These are phyloP conservation scores for Apiotrichum veenhuisii DNA, from an alignment of 1,284 basidiomycete genomes.

Conservation along the genomic window DNA sequence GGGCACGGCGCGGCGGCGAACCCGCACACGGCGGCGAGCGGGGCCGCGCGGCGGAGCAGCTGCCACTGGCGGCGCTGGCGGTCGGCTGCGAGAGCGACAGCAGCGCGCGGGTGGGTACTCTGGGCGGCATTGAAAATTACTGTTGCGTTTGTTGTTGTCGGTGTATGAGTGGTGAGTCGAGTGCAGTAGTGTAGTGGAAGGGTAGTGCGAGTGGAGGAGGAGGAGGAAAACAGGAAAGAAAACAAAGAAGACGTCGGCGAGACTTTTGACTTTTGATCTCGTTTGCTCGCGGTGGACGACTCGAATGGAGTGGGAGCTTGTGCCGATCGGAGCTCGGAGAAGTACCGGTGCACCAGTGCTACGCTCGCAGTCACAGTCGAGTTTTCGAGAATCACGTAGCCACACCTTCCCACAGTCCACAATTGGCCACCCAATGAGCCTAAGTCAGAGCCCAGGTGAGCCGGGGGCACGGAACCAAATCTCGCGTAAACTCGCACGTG, in stretches of 20 bases:
- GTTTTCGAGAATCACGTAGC: not conserved
- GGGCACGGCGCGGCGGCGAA: not conserved
- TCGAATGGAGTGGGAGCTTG: not conserved
- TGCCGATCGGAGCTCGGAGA: not conserved
- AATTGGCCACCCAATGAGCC: too few species aligned
- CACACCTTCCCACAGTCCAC: too few species aligned
- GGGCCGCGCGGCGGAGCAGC: not conserved
- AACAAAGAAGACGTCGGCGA: not conserved
- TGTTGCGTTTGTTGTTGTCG: too few species aligned
- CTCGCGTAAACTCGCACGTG: not conserved
- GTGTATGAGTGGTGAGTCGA: not conserved
- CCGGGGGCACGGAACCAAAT: not conserved
- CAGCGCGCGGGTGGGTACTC: constrained; percentile 16
- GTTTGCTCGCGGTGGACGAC: too few species aligned
- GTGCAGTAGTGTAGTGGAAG: not conserved
- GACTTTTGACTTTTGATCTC: too few species aligned
- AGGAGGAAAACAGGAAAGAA: not conserved
- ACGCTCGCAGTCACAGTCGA: too few species aligned
- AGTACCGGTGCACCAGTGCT: too few species aligned
- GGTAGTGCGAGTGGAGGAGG: not conserved
- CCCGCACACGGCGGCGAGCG: not conserved
- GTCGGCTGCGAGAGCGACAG: constrained; percentile 9
- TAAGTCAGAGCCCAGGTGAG: too few species aligned
- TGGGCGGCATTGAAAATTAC: constrained; percentile 21
- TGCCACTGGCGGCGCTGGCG: not conserved